These are phyloP conservation scores for Hippophae rhamnoides DNA, from an alignment of 306 rosid species.

Conservation along the genomic window DNA sequence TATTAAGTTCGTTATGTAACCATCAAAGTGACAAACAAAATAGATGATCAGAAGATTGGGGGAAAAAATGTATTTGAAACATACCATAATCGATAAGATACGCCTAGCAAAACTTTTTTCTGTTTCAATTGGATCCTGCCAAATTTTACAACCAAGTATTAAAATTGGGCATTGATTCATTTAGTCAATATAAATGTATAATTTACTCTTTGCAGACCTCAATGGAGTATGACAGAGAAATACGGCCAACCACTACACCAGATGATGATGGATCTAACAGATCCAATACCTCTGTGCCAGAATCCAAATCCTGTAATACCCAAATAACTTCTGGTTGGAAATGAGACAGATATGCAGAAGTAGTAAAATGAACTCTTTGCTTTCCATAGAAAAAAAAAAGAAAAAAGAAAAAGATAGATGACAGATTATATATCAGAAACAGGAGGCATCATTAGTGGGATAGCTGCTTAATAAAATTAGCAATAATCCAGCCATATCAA, in stretches of 20 bases:
- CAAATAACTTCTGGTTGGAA: background rate
- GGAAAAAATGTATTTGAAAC: slow-evolving; percentile 18
- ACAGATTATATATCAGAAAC: no score
- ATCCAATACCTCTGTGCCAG: slow-evolving; percentile 39
- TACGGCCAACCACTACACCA: slow-evolving; percentile 55
- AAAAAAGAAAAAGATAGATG: no score
- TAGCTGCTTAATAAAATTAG: no score
- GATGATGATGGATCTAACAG: slow-evolving; percentile 72
- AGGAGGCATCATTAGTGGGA: no score
- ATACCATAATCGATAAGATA: slow-evolving; percentile 87
- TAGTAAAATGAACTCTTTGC: no score
- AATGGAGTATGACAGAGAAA: slow-evolving; percentile 61
- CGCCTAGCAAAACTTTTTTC: slow-evolving; percentile 80
- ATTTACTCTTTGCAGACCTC: slow-evolving; percentile 45
- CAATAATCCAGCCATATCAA: no score
- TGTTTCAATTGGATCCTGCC: slow-evolving; percentile 86
- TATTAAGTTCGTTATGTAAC: background rate
- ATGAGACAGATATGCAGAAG: no score
- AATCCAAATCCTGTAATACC: slow-evolving; percentile 47
- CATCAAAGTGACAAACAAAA: background rate
- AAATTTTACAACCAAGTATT: slow-evolving; percentile 22
- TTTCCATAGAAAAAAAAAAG: no score
- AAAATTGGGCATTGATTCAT: slow-evolving; percentile 12
- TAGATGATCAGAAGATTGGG: background rate
- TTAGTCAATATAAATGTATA: slow-evolving; percentile 12